phyloP scores from a whole-genome alignment of 2,329 filamentous ascomycete genomes.

The Sarocladiaceae sp. region DNA sequence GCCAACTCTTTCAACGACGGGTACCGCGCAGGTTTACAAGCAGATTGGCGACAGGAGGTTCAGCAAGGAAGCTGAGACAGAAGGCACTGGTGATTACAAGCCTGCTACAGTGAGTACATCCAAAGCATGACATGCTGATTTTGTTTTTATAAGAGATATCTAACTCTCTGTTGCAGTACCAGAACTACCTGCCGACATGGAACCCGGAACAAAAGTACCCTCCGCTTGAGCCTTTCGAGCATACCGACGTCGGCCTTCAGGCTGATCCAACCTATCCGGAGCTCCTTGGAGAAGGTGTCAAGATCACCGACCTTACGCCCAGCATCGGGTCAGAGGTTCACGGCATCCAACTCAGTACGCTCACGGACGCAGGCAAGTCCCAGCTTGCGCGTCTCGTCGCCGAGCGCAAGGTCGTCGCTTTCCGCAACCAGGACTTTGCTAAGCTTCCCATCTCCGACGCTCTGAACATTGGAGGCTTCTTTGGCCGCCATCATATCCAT shows the following conservation, averaged over 20 bases:
- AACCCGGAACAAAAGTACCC: constrained; percentile 57
- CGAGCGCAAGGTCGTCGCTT: constrained; percentile 71
- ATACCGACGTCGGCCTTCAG: constrained; percentile 70
- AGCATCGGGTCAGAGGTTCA: constrained; percentile 67
- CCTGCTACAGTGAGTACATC: constrained; percentile 14
- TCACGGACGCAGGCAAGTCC: constrained; percentile 64
- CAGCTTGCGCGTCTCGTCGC: constrained; percentile 71
- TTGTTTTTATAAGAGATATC: background rate
- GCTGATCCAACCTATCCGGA: constrained; percentile 65
- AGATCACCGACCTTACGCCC: constrained; percentile 59
- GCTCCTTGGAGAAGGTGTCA: constrained; percentile 49
- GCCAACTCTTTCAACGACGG: background rate
- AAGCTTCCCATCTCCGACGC: constrained; percentile 64
- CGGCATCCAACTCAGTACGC: constrained; percentile 64
- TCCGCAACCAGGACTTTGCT: constrained; percentile 68
- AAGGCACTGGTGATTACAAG: constrained; percentile 16
- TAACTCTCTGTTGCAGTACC: constrained; percentile 40
- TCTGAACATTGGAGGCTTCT: constrained; percentile 65
- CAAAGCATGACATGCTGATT: background rate
- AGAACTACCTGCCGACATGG: constrained; percentile 69
- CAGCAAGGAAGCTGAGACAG: constrained; percentile 20
- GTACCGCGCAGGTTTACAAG: constrained; percentile 18
- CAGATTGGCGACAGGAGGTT: constrained; percentile 18
- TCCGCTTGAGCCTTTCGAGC: constrained; percentile 62
- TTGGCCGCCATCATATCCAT: constrained; percentile 76